These are phyloP conservation scores for Termitomyces bulborhizus DNA, from an alignment of 768 basidiomycete species.

Conservation along the genomic window DNA sequence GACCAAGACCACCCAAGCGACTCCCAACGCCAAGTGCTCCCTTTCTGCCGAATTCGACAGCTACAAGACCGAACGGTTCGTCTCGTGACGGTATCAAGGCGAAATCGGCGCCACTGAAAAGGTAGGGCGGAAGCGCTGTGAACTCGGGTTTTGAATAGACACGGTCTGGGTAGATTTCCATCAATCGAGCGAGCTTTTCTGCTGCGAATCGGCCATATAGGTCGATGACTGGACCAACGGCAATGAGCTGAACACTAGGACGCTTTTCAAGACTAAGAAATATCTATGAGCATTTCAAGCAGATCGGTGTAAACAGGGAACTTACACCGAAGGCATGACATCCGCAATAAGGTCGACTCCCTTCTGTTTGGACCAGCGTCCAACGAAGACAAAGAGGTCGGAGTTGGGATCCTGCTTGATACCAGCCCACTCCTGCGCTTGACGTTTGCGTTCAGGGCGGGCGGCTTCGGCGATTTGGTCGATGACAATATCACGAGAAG, in stretches of 20 bases:
- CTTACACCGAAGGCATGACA: slow-evolving; percentile 84
- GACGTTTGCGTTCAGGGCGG: slow-evolving; percentile 85
- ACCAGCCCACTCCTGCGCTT: slow-evolving; percentile 93
- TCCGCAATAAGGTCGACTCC: slow-evolving; percentile 97
- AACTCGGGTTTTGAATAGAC: slow-evolving; percentile 97
- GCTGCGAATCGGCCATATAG: slow-evolving; percentile 93
- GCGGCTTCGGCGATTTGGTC: slow-evolving; percentile 83
- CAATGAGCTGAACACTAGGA: slow-evolving; percentile 78
- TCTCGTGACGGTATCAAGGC: slow-evolving; percentile 94
- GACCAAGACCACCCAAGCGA: slow-evolving; percentile 88
- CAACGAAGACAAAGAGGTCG: slow-evolving; percentile 93
- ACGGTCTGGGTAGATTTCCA: slow-evolving; percentile 93
- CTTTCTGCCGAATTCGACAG: slow-evolving; percentile 94
- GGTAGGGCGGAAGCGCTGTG: slow-evolving; percentile 85
- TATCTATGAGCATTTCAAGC: slow-evolving; percentile 2
- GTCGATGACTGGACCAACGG: slow-evolving; percentile 93
- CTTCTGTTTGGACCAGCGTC: slow-evolving; percentile 98
- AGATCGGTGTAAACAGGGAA: slow-evolving; percentile 12
- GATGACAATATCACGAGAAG: slow-evolving; percentile 66
- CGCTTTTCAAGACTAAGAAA: slow-evolving; percentile 71
- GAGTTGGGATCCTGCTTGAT: slow-evolving; percentile 88
- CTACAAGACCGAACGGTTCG: slow-evolving; percentile 93
- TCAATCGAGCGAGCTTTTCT: slow-evolving; percentile 86
- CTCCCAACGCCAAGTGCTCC: slow-evolving; percentile 94
- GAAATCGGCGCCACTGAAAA: slow-evolving; percentile 94